Percentiles rank a stretch among this genome's conserved stretches.
These are phyloP conservation scores for Seiridium cupressi DNA, from an alignment of 2,329 filamentous ascomycete species.

Conservation along the genomic window DNA sequence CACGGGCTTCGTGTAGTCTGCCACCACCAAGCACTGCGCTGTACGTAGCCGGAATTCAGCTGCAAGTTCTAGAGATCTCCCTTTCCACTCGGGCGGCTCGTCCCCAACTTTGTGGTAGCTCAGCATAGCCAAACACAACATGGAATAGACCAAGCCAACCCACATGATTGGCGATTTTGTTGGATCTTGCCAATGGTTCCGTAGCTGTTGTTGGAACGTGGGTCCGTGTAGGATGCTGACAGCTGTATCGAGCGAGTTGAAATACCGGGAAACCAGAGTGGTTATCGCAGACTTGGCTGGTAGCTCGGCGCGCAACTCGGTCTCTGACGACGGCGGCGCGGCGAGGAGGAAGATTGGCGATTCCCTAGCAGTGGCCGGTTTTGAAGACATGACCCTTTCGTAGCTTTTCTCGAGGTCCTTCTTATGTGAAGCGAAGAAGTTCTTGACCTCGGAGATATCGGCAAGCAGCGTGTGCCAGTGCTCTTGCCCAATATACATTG, in stretches of 20 bases:
- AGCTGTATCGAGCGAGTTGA: constrained; percentile 75
- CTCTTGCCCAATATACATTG: constrained; percentile 77
- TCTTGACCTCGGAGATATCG: constrained; percentile 90
- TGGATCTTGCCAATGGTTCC: constrained; percentile 68
- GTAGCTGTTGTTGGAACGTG: constrained; percentile 75
- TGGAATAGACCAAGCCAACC: constrained; percentile 73
- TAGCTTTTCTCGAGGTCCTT: constrained; percentile 84
- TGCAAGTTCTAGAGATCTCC: constrained; percentile 58
- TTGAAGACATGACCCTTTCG: constrained; percentile 70
- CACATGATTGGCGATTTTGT: constrained; percentile 73
- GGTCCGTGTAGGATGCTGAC: constrained; percentile 78
- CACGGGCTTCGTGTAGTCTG: constrained; percentile 74
- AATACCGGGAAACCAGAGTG: constrained; percentile 82
- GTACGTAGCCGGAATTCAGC: constrained; percentile 68
- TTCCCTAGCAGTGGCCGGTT: constrained; percentile 56
- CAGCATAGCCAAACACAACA: constrained; percentile 74
- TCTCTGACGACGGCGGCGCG: constrained; percentile 66
- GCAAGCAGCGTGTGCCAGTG: constrained; percentile 80
- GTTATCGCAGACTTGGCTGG: constrained; percentile 82
- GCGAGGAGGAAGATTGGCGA: constrained; percentile 80
- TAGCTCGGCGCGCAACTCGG: constrained; percentile 76
- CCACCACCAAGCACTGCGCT: constrained; percentile 73
- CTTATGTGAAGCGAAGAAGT: constrained; percentile 82
- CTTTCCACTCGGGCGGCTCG: constrained; percentile 75
- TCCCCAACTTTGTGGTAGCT: constrained; percentile 79